Evolutionary conservation across 306 rosid species (phyloP).

Genomic region (Quercus suber): DNA sequence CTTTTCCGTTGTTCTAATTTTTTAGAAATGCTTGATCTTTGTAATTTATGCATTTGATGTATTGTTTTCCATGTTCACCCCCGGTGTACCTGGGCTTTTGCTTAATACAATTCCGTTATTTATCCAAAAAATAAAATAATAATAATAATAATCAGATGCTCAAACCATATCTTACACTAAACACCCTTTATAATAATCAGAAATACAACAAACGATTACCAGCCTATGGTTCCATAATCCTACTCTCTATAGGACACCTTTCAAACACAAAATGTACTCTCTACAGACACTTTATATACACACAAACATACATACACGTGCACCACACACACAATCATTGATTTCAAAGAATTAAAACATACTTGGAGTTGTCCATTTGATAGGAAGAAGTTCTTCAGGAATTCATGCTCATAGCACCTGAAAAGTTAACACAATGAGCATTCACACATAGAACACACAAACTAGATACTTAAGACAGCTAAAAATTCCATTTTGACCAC

Average conservation of each 20-base stretch:
- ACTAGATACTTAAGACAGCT: slow-evolving; percentile 10
- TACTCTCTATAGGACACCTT: not conserved
- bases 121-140: too few relatives aligned
- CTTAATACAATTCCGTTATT: too few relatives aligned
- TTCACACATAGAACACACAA: slow-evolving; percentile 12
- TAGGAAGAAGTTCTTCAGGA: slow-evolving; percentile 89
- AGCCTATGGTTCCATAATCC: not conserved
- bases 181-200: not conserved
- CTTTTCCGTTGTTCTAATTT: too few relatives aligned
- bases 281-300: not conserved
- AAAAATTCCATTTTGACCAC: slow-evolving; percentile 6
- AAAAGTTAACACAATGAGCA: slow-evolving; percentile 32
- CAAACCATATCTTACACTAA: not conserved
- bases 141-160: not conserved
- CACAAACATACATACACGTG: not conserved
- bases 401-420: slow-evolving; percentile 92
- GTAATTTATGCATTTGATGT: too few relatives aligned
- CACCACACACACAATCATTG: not conserved
- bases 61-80: too few relatives aligned
- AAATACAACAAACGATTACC: not conserved
- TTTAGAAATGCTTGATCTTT: too few relatives aligned
- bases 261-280: not conserved
- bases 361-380: slow-evolving; percentile 96
- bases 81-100: too few relatives aligned
- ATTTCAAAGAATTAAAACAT: slow-evolving; percentile 32